Conservation (phyloP, 805 yeast species). For the Teunomyces tritomae region DNA sequence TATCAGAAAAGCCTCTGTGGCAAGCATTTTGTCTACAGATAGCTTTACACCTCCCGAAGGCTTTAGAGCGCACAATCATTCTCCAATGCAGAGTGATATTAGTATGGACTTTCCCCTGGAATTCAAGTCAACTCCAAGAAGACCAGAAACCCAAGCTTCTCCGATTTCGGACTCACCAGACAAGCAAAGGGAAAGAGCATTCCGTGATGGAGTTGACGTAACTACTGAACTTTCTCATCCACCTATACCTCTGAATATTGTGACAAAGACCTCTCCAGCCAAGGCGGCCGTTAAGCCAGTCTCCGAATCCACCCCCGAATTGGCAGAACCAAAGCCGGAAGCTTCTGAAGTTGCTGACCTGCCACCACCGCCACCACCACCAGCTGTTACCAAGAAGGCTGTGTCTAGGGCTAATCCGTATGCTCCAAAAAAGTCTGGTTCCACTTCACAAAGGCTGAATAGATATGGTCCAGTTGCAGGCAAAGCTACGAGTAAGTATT, state of each 20-base stretch:
- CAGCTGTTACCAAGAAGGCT: conserved; percentile 5
- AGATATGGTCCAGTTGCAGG: conserved; percentile 27
- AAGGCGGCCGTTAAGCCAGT: background rate
- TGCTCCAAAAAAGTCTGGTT: conserved; percentile 27
- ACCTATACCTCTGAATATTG: background rate
- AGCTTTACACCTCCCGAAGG: conserved; percentile 14
- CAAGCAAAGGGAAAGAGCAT: conserved; percentile 4
- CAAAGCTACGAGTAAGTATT: conserved; percentile 2
- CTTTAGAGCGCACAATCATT: conserved; percentile 16
- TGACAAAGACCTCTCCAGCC: background rate
- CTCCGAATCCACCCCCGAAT: background rate
- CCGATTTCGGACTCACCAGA: background rate
- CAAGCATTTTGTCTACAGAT: conserved; percentile 19
- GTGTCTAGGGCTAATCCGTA: conserved; percentile 30
- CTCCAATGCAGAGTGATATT: conserved; percentile 32
- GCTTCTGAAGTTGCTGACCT: background rate
- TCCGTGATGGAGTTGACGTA: conserved; percentile 13
- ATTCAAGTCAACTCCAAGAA: conserved; percentile 16
- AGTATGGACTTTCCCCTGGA: conserved; percentile 31
- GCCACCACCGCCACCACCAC: conserved; percentile 16
- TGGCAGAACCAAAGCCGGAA: background rate
- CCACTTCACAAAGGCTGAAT: conserved; percentile 14
- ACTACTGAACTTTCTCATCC: conserved; percentile 8
- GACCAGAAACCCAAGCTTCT: background rate
- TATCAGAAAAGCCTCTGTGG: conserved; percentile 20